Conservation (phyloP, 495 filamentous ascomycete species). For the Talaromyces ruber region DNA sequence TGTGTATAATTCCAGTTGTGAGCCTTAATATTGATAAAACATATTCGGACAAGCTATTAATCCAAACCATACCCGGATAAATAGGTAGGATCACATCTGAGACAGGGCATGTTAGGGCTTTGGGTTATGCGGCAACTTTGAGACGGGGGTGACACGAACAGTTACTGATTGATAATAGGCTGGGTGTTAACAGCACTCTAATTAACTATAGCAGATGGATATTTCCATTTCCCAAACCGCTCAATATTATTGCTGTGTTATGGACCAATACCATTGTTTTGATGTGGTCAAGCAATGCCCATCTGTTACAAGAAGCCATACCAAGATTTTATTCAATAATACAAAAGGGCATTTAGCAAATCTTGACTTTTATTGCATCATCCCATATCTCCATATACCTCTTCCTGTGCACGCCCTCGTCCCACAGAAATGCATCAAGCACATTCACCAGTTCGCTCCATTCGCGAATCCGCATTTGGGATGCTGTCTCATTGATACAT, state of each 20-base stretch:
- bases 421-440: slow-evolving; percentile 1
- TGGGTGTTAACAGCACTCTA: too few species aligned
- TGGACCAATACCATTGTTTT: neutral
- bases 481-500: neutral
- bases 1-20: neutral
- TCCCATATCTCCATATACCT: slow-evolving; percentile 3
- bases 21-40: neutral
- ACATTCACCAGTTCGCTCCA: neutral
- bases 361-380: neutral
- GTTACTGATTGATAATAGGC: neutral
- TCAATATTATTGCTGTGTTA: neutral
- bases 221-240: too few species aligned
- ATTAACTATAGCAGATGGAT: too few species aligned
- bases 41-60: neutral
- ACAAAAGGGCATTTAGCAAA: neutral
- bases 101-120: neutral
- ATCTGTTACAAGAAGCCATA: neutral
- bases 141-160: neutral
- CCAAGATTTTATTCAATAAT: neutral
- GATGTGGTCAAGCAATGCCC: neutral
- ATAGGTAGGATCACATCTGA: neutral
- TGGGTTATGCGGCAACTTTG: neutral
- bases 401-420: neutral
- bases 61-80: neutral
- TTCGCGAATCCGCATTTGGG: neutral